A percentile compares a stretch with the other conserved stretches of the same genome.
Evolutionary conservation across 306 rosid genomes (phyloP).

Genomic region (Rosa multiflora): DNA sequence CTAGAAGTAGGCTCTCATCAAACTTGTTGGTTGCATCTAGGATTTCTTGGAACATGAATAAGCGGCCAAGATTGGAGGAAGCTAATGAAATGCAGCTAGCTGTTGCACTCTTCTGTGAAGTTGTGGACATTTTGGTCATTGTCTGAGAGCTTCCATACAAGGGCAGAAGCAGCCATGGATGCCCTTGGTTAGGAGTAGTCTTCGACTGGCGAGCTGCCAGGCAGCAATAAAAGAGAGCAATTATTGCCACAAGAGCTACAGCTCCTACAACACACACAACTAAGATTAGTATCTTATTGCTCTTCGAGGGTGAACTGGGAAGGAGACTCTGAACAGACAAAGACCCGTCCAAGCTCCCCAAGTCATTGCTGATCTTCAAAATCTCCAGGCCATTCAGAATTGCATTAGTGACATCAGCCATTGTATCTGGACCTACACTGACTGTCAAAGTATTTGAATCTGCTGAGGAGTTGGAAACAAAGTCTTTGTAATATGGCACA

Average conservation of each 20-base stretch:
- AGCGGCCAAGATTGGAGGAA: conserved; percentile 71
- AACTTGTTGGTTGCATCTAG: conserved; percentile 85
- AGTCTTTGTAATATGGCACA: conserved; percentile 74
- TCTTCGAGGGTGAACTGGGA: conserved; percentile 53
- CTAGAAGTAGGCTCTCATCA: conserved; percentile 78
- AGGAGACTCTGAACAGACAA: conserved; percentile 50
- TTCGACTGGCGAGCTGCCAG: conserved; percentile 43
- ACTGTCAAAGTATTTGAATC: conserved; percentile 59
- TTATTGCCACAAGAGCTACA: conserved; percentile 38
- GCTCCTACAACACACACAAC: conserved; percentile 51
- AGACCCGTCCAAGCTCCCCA: conserved; percentile 65
- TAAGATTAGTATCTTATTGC: conserved; percentile 41
- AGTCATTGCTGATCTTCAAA: conserved; percentile 70
- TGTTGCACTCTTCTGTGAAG: conserved; percentile 85
- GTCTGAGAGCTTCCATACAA: conserved; percentile 87
- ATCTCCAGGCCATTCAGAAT: conserved; percentile 84
- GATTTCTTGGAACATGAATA: conserved; percentile 84
- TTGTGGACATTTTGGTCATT: conserved; percentile 77
- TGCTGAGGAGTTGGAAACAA: conserved; percentile 55
- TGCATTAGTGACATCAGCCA: conserved; percentile 65
- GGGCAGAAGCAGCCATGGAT: conserved; percentile 84
- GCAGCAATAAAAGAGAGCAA: conserved; percentile 59
- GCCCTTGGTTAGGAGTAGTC: conserved; percentile 52
- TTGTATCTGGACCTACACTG: conserved; percentile 82
- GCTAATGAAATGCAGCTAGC: conserved; percentile 85